Evolutionary conservation across 441 rosid species (phyloP), one percentile per base, ranked within the genome.

Genomic region (Erodium trifolium): DNA sequence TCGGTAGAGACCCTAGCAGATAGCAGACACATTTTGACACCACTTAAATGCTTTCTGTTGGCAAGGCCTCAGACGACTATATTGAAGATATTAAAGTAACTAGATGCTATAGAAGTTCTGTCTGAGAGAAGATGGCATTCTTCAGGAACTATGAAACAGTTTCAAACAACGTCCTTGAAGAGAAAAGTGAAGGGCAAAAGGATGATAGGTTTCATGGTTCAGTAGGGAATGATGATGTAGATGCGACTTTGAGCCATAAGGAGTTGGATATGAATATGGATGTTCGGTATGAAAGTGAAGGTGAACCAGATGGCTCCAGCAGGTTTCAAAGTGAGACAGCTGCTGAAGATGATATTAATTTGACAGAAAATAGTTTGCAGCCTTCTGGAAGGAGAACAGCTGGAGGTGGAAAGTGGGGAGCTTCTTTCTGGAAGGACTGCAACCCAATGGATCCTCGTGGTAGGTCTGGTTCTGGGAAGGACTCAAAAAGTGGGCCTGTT

Each of bases 351-450:
- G 79, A 62, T 16, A 77, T 75, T 71, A 77, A 80, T 53, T 66
- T 66, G 10, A 82, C 81, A 73, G 83, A 78, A 80, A 80, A 81
- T 13, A 76, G 77, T 71, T 60, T 78, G 78, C 88, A 83, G 80
- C 80, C 90, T 68, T 70, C 90, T 43, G 95, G 87, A 69, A 89
- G 89, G 79, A 92, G 90, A 82, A 78, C 77, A 27, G 82, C 84
- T 71, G 81, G 78, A 16, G 69, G 88, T 66, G 95, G 97, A 60
- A 88, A 82, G 73, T 95, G 99, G 99, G 99, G 99, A 77, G 87
- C 98, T 8, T 82, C 85, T 34, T 95, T 92, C 79, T 95, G 98
- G 99, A 95, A 84, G 80, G 99, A 92, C 73, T 92, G 99, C 82
- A 97, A 85, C 79, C 99, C 99, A 10, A 79, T 86, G 85, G 85